Percentiles rank a stretch among this genome's conserved stretches.
Evolutionary conservation across 208 protist genomes (phyloP).

Genomic region (Wallacemonas sp.): DNA sequence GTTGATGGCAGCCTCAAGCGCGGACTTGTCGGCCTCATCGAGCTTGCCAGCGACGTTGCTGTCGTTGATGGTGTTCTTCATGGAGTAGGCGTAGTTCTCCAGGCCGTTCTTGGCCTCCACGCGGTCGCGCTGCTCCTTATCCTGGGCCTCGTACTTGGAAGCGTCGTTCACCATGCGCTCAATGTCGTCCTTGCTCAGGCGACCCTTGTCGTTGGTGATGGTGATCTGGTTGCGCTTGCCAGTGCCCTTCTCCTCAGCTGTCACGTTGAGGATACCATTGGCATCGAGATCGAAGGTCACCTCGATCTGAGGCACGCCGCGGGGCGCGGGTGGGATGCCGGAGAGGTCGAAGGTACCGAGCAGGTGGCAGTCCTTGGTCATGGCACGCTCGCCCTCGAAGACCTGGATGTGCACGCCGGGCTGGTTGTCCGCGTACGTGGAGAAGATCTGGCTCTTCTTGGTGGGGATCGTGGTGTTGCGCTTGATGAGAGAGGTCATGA

Average conservation of each 20-base stretch:
- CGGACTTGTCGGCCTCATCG: conserved; percentile 87
- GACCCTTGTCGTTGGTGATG: conserved; percentile 98
- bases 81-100: conserved; percentile 95
- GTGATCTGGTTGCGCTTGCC: conserved; percentile 96
- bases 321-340: conserved; percentile 96
- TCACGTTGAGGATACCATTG: conserved; percentile 97
- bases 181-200: conserved; percentile 94
- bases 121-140: conserved; percentile 76
- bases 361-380: conserved; percentile 98
- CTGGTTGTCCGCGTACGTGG: conserved; percentile 72
- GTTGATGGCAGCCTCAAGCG: conserved; percentile 84
- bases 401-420: conserved; percentile 89
- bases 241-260: conserved; percentile 95
- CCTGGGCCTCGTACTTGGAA: conserved; percentile 90
- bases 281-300: conserved; percentile 98
- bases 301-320: conserved; percentile 96
- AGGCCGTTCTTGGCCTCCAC: conserved; percentile 93
- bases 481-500: conserved; percentile 87
- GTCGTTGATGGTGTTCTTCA: conserved; percentile 94
- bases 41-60: conserved; percentile 91
- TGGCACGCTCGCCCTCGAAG: conserved; percentile 97
- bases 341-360: conserved; percentile 98
- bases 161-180: conserved; percentile 95
- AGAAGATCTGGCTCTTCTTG: conserved; percentile 68
- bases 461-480: conserved; percentile 61